Base-by-base conservation (phyloP, 2,329 filamentous ascomycete species). In the Hirsutella thompsonii region DNA sequence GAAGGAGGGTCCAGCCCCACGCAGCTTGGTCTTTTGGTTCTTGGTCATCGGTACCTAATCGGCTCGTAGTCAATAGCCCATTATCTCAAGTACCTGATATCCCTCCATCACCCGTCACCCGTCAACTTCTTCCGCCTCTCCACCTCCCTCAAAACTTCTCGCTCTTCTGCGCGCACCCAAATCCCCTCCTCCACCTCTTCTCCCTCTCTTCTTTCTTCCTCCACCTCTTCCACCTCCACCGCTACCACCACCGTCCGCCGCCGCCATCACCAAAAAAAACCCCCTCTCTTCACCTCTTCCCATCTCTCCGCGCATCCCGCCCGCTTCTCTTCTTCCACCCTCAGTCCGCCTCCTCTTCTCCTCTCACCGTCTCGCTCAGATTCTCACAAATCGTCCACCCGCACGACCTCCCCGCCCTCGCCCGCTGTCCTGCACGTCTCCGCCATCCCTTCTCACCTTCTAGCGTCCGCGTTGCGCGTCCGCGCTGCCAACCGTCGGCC, bases 101-200 rank as follows among this genome's bases (percentile, higher is more conserved):
- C n/a, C n/a, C n/a, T 11, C 23, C 23, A 11, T 26, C 23, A 11
- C 23, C 23, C 23, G 23, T 26, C 23, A 26, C 23, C 23, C 23
- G 23, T 26, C 23, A 26, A n/a, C n/a, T 39, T 43, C 40, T 40
- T 44, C 20, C 39, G 35, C 38, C 42, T 45, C 44, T 46, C 46
- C n/a, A 43, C 52, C 50, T 56, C 53, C 20, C 20, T n/a, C 49
- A 50, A 54, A 51, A 44, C 46, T 45, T 46, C 45, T 46, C 46
- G 44, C 42, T 42, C 38, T 43, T 49, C 47, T n/a, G n/a, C n/a
- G 26, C 29, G 9, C 32, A 16, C 14, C 32, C 32, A 34, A 16
- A 34, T 34, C 47, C 48, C 49, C 44, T 49, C 47, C 49, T 47
- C 44, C 48, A 43, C 45, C 46, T 46, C 47, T 49, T 47, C 42